These are phyloP conservation scores for Melastoma malabathricum DNA, from an alignment of 345 rosid species.

Conservation along the genomic window DNA sequence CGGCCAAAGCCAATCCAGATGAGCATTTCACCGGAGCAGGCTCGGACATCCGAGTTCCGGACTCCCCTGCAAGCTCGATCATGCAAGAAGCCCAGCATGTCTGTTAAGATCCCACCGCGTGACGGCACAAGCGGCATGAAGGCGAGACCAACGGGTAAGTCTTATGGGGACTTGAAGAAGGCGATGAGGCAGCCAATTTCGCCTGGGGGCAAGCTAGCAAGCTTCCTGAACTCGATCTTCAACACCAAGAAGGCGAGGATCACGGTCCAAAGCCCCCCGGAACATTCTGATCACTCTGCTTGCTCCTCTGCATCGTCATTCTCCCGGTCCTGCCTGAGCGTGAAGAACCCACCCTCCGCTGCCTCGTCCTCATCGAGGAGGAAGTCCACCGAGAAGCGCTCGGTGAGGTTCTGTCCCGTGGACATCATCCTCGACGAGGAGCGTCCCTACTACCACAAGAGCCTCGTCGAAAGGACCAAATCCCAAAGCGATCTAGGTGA, in stretches of 20 bases:
- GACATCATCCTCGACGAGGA: conserved; percentile 60
- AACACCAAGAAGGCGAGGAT: conserved; percentile 40
- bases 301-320: conserved; percentile 84
- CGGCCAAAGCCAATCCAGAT: conserved; percentile 51
- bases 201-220: conserved; percentile 70
- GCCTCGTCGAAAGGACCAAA: background rate
- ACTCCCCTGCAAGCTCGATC: conserved; percentile 6
- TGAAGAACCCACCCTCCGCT: no score
- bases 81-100: conserved; percentile 6
- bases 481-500: no score
- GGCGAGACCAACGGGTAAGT: conserved; percentile 78
- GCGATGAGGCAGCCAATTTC: conserved; percentile 72
- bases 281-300: conserved; percentile 13
- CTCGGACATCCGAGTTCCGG: background rate
- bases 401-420: conserved; percentile 65
- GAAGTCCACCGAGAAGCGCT: conserved; percentile 27
- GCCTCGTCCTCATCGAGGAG: conserved; percentile 50
- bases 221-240: conserved; percentile 74
- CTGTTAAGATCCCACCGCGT: conserved; percentile 6
- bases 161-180: conserved; percentile 68
- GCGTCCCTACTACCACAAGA: conserved; percentile 1
- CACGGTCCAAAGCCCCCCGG: background rate
- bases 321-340: conserved; percentile 77
- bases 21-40: conserved; percentile 11
- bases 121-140: conserved; percentile 38